A percentile compares a stretch with the other conserved stretches of the same genome.
These are phyloP conservation scores for Collybiopsis luxurians DNA, from an alignment of 768 basidiomycete species.

Conservation along the genomic window DNA sequence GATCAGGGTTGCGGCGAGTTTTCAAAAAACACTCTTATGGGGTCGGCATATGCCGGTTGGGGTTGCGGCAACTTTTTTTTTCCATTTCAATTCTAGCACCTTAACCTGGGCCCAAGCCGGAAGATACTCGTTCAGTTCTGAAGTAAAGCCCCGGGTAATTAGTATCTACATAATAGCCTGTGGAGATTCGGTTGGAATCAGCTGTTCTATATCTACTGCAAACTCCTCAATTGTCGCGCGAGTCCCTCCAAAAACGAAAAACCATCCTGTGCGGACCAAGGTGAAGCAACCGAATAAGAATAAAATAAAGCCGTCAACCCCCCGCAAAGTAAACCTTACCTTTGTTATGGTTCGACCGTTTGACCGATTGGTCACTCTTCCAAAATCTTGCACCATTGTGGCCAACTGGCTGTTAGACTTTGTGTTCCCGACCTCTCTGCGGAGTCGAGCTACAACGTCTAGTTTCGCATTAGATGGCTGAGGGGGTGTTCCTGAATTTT, in stretches of 20 bases:
- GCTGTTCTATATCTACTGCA: slow-evolving; percentile 26
- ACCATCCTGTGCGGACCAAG: slow-evolving; percentile 44
- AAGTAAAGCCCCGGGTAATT: background rate
- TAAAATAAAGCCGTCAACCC: background rate
- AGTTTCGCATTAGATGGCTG: slow-evolving; percentile 46
- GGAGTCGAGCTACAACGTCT: slow-evolving; percentile 56
- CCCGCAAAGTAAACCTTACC: slow-evolving; percentile 31
- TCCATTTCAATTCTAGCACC: background rate
- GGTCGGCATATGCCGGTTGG: slow-evolving; percentile 7
- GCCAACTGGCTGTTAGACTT: slow-evolving; percentile 57
- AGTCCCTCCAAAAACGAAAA: slow-evolving; percentile 66
- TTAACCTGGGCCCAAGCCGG: background rate
- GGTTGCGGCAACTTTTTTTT: background rate
- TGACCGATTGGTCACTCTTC: slow-evolving; percentile 63
- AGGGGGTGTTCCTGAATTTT: background rate
- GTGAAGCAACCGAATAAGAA: background rate
- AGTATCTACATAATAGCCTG: background rate
- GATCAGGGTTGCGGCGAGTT: background rate
- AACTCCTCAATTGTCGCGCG: slow-evolving; percentile 45
- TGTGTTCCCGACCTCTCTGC: slow-evolving; percentile 50
- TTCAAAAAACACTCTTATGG: background rate
- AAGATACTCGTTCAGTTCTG: background rate
- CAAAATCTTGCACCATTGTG: slow-evolving; percentile 67
- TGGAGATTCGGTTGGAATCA: background rate
- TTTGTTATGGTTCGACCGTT: slow-evolving; percentile 74